A percentile compares a stretch with the other conserved stretches of the same genome.
Evolutionary conservation across 2,329 filamentous ascomycete species (phyloP).

Genomic region (Neofusicoccum parvum): DNA sequence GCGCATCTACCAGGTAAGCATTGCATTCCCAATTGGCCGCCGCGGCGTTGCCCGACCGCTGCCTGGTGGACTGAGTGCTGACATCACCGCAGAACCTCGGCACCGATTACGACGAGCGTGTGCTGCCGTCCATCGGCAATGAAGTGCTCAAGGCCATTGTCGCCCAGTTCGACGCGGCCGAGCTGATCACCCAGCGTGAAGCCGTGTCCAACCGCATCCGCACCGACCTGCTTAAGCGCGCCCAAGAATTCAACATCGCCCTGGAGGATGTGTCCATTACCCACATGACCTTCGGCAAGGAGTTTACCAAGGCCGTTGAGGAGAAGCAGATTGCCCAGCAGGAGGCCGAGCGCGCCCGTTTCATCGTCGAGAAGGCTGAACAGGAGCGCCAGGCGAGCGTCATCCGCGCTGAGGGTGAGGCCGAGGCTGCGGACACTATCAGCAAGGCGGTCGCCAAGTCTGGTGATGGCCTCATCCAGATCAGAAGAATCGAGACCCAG

Average conservation of each 20-base stretch:
- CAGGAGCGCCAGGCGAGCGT: slow-evolving; percentile 99
- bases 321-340: slow-evolving; percentile 99
- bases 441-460: slow-evolving; percentile 89
- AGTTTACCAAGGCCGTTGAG: slow-evolving; percentile 98
- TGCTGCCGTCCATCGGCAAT: slow-evolving; percentile 57
- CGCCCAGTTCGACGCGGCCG: slow-evolving; percentile 56
- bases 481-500: slow-evolving; percentile 94
- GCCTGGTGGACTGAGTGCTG: slow-evolving; percentile 20
- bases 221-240: slow-evolving; percentile 86
- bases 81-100: slow-evolving; percentile 76
- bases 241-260: slow-evolving; percentile 96
- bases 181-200: slow-evolving; percentile 95
- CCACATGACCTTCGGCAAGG: slow-evolving; percentile 99
- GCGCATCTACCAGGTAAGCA: slow-evolving; percentile 92
- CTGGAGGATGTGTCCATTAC: slow-evolving; percentile 99
- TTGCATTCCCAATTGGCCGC: not conserved
- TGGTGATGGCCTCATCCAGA: slow-evolving; percentile 92
- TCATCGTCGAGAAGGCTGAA: slow-evolving; percentile 98
- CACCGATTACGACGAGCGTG: slow-evolving; percentile 85
- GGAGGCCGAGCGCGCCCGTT: slow-evolving; percentile 93
- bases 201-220: slow-evolving; percentile 95
- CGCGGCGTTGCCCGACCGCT: not conserved
- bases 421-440: slow-evolving; percentile 94
- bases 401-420: slow-evolving; percentile 96
- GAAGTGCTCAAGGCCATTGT: slow-evolving; percentile 59